phyloP scores from a whole-genome alignment of 768 basidiomycete genomes.

The Leccinum sublutescens region DNA sequence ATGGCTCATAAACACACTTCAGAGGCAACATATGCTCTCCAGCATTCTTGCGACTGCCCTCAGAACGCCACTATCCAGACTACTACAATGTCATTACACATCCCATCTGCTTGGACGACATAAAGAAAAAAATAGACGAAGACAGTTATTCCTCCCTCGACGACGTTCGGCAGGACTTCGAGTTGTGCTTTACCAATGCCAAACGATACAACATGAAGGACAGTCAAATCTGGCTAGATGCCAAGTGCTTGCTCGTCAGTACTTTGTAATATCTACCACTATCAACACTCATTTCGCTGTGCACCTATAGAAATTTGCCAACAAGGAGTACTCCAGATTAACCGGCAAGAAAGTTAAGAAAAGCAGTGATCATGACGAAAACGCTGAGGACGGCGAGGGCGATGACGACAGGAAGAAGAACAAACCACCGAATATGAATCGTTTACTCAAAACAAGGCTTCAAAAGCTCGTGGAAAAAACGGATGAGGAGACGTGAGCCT shows the following conservation, averaged over 20 bases:
- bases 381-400: conserved; percentile 44
- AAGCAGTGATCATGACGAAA: conserved; percentile 37
- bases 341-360: conserved; percentile 43
- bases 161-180: conserved; percentile 68
- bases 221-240: conserved; percentile 77
- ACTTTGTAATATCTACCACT: neutral
- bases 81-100: conserved; percentile 79
- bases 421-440: conserved; percentile 62
- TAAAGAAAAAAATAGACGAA: conserved; percentile 73
- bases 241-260: conserved; percentile 77
- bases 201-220: conserved; percentile 81
- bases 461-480: conserved; percentile 73
- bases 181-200: conserved; percentile 77
- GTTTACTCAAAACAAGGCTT: conserved; percentile 64
- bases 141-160: conserved; percentile 60
- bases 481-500: conserved; percentile 59
- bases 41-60: conserved; percentile 68
- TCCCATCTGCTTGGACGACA: conserved; percentile 87
- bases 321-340: conserved; percentile 45
- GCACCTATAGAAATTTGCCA: conserved; percentile 43
- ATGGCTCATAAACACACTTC: conserved; percentile 29
- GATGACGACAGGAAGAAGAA: conserved; percentile 46
- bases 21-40: conserved; percentile 64
- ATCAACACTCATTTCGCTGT: neutral
- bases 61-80: conserved; percentile 76